Percentiles rank a stretch among this genome's conserved stretches.
Conservation (phyloP, 805 yeast species). For the Metschnikowia noctiluminum region DNA sequence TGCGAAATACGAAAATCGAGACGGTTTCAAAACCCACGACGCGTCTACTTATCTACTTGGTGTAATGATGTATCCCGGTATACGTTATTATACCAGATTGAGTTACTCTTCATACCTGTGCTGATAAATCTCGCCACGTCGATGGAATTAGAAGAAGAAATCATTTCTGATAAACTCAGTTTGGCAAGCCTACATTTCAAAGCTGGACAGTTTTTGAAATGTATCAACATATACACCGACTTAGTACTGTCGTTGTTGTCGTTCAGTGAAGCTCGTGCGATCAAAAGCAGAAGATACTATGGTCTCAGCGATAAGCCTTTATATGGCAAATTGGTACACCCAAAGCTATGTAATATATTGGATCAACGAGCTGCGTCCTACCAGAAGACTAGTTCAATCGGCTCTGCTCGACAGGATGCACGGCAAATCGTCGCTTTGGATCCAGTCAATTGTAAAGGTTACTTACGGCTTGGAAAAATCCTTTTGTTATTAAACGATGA, state of each 20-base stretch:
- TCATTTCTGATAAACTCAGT: slow-evolving; percentile 27
- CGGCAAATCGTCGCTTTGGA: slow-evolving; percentile 31
- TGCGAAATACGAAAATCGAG: too few relatives aligned
- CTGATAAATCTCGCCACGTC: background rate
- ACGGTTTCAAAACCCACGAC: background rate
- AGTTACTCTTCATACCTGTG: background rate
- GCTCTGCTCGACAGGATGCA: slow-evolving; percentile 38
- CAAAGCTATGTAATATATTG: slow-evolving; percentile 31
- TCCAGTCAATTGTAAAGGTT: slow-evolving; percentile 49
- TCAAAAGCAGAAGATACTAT: slow-evolving; percentile 20
- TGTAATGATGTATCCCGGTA: background rate
- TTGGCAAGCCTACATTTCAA: slow-evolving; percentile 32
- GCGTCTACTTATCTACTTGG: slow-evolving; percentile 1
- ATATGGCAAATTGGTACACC: slow-evolving; percentile 32
- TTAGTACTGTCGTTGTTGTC: slow-evolving; percentile 19
- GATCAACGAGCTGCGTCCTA: slow-evolving; percentile 51
- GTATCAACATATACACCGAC: slow-evolving; percentile 27
- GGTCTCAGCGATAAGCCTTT: slow-evolving; percentile 25
- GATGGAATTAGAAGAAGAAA: slow-evolving; percentile 23
- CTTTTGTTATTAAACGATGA: slow-evolving; percentile 22
- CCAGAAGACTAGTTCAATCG: slow-evolving; percentile 35
- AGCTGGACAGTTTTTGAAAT: slow-evolving; percentile 25
- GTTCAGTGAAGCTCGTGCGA: slow-evolving; percentile 13
- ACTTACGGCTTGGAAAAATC: slow-evolving; percentile 43
- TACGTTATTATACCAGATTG: too few relatives aligned